Evolutionary conservation across 1,284 basidiomycete species (phyloP).

Genomic region (Austroboletus novae-zelandiae): DNA sequence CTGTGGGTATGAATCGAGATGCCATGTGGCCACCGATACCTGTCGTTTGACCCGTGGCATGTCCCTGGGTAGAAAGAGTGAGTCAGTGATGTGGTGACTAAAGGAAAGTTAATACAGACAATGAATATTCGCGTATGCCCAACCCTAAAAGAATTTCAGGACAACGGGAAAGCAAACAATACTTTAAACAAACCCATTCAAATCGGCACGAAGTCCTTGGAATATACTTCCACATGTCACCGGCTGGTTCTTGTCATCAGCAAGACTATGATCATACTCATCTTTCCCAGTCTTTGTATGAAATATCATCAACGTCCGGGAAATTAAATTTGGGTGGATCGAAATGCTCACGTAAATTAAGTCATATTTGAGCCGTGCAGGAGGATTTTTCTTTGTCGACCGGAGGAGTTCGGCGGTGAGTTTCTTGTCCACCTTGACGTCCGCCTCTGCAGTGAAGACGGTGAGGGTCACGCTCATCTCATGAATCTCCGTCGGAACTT

Average conservation of each 20-base stretch:
- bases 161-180: conserved; percentile 1
- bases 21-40: conserved; percentile 91
- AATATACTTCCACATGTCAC: conserved; percentile 76
- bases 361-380: conserved; percentile 73
- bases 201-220: conserved; percentile 79
- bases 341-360: conserved; percentile 75
- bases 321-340: neutral
- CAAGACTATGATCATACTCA: conserved; percentile 77
- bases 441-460: conserved; percentile 81
- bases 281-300: conserved; percentile 75
- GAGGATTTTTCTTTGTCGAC: conserved; percentile 95
- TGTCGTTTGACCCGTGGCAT: conserved; percentile 88
- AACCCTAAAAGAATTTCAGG: conserved; percentile 37
- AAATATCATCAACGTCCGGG: neutral
- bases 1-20: conserved; percentile 93
- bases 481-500: conserved; percentile 58
- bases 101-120: conserved; percentile 39
- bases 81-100: neutral
- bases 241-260: conserved; percentile 60
- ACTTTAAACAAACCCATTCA: conserved; percentile 60
- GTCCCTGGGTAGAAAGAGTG: conserved; percentile 46
- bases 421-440: conserved; percentile 71
- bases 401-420: conserved; percentile 81
- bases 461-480: conserved; percentile 73
- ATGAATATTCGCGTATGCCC: conserved; percentile 77